Evolutionary conservation across 768 basidiomycete genomes (phyloP), one percentile per base, ranked within the genome.

Genomic region (Boletus pseudo-olivaceus): DNA sequence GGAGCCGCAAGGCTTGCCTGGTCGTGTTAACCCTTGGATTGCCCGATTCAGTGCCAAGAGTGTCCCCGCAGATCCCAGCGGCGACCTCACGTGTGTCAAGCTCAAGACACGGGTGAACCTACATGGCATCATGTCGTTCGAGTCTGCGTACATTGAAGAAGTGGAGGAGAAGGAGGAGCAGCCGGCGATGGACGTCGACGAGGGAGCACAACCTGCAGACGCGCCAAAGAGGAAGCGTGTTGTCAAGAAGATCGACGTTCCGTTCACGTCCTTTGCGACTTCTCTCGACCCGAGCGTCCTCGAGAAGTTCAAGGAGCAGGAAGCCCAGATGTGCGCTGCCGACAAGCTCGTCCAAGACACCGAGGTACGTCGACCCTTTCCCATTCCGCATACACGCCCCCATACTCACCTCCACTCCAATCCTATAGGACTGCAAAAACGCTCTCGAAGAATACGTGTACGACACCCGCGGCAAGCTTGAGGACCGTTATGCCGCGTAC

Each of bases 391-490:
- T 58, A 62, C 35, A 59, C 47, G 10, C 34, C 35, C 45, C 26
- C 29, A 14, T 11, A 20, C 49, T 40, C 20, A 49, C 6, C 14
- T 2, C 19, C 11, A n/a, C 14, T 3, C 4, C 9, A 11, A 2
- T 42, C 23, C 32, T 15, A 10, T 1, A 96, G 93, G 91, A 98
- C 73, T 86, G 91, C 72, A 99, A 98, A 78, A 99, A 99, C 69
- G 94, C 95, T 5, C 85, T 99, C 14, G 96, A 99, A 76, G 97
- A 98, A 75, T 98, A 96, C 76, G 89, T 98, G 54, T 98, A 98
- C 75, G 96, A 98, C 72, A 93, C 81, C 66, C 90, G 94, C 37
- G 77, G 83, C 72, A 96, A 97, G 76, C 82, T 99, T 56, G 95
- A 98, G 35, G 90, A 88, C 44, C 84, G 88, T 47, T 97, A 90